Conservation (phyloP, 208 protist genomes). For the Trypanosomatidae sp. region DNA sequence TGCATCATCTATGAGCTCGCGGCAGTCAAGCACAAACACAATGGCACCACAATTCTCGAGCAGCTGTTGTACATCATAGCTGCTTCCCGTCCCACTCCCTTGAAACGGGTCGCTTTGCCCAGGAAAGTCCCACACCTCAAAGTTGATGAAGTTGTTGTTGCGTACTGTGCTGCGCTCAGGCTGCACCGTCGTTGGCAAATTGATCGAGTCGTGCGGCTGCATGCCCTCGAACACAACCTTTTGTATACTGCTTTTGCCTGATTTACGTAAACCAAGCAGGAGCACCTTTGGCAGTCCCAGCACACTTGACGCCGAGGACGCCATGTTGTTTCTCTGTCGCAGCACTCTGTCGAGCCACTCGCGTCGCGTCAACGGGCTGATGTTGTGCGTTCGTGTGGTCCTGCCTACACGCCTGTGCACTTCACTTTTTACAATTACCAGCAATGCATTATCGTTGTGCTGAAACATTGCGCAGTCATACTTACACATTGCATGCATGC, state of each 20-base stretch:
- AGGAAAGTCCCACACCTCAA: conserved; percentile 87
- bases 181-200: conserved; percentile 71
- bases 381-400: no score
- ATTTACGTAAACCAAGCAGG: conserved; percentile 80
- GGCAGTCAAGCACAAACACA: conserved; percentile 83
- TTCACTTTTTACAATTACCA: no score
- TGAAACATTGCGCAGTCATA: no score
- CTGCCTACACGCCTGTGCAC: no score
- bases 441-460: no score
- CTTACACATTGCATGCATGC: no score
- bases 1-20: conserved; percentile 74
- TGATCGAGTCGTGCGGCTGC: conserved; percentile 73
- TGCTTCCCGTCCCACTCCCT: conserved; percentile 21
- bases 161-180: conserved; percentile 61
- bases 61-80: conserved; percentile 45
- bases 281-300: conserved; percentile 72
- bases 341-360: background rate
- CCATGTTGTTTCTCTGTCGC: no score
- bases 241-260: conserved; percentile 86
- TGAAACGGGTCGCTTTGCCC: conserved; percentile 82
- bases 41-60: conserved; percentile 81
- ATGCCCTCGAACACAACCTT: conserved; percentile 85
- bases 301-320: conserved; percentile 12
- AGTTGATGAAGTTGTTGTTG: conserved; percentile 83
- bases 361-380: background rate